Percentiles rank a stretch among this genome's conserved stretches.
Conservation (phyloP, 257 asterid genomes). For the Anisodus tanguticus region DNA sequence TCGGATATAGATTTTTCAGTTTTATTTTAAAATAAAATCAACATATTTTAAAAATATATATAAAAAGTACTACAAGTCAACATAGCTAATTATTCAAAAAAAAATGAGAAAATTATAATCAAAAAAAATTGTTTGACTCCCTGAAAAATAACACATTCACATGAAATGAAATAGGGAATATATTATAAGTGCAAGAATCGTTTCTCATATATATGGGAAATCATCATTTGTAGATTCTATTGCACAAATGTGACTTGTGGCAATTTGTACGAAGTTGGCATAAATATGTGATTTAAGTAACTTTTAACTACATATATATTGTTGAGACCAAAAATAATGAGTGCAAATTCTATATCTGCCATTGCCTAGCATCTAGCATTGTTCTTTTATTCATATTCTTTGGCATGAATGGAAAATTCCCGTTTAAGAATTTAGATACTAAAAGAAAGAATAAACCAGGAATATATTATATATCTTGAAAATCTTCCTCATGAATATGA, state of each 20-base stretch:
- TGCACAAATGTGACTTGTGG: neutral
- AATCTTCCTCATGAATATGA: neutral
- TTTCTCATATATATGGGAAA: neutral
- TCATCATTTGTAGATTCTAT: neutral
- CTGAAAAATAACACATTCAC: too few relatives aligned
- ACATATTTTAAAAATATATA: neutral
- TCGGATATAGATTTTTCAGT: too few relatives aligned
- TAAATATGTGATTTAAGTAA: neutral
- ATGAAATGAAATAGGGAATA: too few relatives aligned
- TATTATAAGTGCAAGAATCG: neutral
- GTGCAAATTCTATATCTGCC: neutral
- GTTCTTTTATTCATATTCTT: constrained; percentile 10
- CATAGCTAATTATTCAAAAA: too few relatives aligned
- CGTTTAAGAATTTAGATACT: neutral
- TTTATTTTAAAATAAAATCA: neutral
- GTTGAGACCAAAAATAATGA: neutral
- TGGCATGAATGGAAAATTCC: neutral
- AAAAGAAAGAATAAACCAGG: neutral
- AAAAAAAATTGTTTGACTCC: too few relatives aligned
- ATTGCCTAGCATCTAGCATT: neutral
- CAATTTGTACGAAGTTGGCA: neutral
- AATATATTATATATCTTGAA: neutral
- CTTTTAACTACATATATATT: neutral
- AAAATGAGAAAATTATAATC: too few relatives aligned
- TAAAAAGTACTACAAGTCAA: too few relatives aligned